phyloP scores from a whole-genome alignment of 2,329 filamentous ascomycete species.

The Talaromyces albobiverticillius region DNA sequence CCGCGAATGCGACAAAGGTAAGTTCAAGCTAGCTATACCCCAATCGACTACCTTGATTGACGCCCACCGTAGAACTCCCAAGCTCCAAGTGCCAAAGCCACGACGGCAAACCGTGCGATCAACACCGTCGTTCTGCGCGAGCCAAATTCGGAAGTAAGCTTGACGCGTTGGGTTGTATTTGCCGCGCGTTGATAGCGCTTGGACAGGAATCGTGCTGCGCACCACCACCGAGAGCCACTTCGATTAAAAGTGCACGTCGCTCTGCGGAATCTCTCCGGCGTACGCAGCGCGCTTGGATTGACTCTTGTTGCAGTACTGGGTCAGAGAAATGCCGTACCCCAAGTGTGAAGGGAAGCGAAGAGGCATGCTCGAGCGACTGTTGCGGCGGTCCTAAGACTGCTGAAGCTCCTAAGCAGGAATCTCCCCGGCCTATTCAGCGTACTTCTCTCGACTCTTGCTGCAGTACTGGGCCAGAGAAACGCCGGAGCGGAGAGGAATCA shows the following conservation, averaged over 20 bases:
- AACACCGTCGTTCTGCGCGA: slow-evolving; percentile 35
- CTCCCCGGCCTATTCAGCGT: background rate
- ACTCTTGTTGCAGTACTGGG: too few relatives aligned
- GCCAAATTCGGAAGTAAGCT: slow-evolving; percentile 45
- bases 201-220: slow-evolving; percentile 54
- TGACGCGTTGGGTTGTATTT: slow-evolving; percentile 53
- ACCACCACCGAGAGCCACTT: slow-evolving; percentile 19
- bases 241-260: background rate
- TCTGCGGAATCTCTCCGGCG: background rate
- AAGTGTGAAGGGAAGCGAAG: too few relatives aligned
- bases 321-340: too few relatives aligned
- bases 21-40: background rate
- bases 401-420: too few relatives aligned
- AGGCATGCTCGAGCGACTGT: too few relatives aligned
- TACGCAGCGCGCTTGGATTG: too few relatives aligned
- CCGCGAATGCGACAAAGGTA: slow-evolving; percentile 34
- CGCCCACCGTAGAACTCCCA: background rate
- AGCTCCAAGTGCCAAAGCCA: background rate
- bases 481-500: too few relatives aligned
- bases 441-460: background rate
- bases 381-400: too few relatives aligned
- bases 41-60: too few relatives aligned
- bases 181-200: slow-evolving; percentile 50
- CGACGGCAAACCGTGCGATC: slow-evolving; percentile 36
- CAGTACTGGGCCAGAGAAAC: background rate